phyloP scores from a whole-genome alignment of 2,329 filamentous ascomycete genomes.

The Pyricularia pennisetigena region DNA sequence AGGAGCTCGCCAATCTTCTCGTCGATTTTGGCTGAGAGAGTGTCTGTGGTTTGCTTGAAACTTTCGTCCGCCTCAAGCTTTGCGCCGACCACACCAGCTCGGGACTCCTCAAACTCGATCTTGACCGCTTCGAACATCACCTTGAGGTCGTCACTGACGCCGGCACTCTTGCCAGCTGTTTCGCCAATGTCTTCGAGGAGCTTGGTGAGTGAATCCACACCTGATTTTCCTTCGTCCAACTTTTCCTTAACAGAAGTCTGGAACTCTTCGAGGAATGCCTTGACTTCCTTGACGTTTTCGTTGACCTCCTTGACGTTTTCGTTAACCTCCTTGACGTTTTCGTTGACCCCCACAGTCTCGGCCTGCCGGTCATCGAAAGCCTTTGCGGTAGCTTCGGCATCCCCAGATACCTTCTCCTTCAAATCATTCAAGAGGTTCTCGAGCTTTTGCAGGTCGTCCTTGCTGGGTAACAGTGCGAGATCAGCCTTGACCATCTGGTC shows the following conservation, averaged over 20 bases:
- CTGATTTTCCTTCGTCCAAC: constrained; percentile 64
- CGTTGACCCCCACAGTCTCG: constrained; percentile 69
- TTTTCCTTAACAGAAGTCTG: constrained; percentile 67
- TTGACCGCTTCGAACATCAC: constrained; percentile 69
- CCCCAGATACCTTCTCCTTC: constrained; percentile 51
- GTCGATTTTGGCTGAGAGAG: constrained; percentile 45
- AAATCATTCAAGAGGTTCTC: constrained; percentile 59
- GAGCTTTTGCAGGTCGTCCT: constrained; percentile 66
- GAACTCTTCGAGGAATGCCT: constrained; percentile 66
- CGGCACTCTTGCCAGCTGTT: constrained; percentile 46
- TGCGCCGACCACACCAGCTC: constrained; percentile 65
- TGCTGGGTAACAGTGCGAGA: constrained; percentile 60
- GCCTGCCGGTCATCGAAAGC: constrained; percentile 76
- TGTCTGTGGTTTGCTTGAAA: constrained; percentile 47
- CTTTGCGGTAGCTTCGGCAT: constrained; percentile 66
- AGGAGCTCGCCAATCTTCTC: constrained; percentile 68
- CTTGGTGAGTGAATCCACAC: constrained; percentile 64
- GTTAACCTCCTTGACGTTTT: constrained; percentile 70
- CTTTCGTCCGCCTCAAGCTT: constrained; percentile 82
- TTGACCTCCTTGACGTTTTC: too few relatives aligned
- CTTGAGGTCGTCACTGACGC: constrained; percentile 52
- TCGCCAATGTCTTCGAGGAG: constrained; percentile 58
- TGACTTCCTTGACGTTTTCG: too few relatives aligned
- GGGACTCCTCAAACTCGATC: constrained; percentile 78
- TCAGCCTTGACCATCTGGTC: constrained; percentile 65